These are phyloP conservation scores for Pneumocystis murina DNA, from an alignment of 1,139 yeast species.

Conservation along the genomic window DNA sequence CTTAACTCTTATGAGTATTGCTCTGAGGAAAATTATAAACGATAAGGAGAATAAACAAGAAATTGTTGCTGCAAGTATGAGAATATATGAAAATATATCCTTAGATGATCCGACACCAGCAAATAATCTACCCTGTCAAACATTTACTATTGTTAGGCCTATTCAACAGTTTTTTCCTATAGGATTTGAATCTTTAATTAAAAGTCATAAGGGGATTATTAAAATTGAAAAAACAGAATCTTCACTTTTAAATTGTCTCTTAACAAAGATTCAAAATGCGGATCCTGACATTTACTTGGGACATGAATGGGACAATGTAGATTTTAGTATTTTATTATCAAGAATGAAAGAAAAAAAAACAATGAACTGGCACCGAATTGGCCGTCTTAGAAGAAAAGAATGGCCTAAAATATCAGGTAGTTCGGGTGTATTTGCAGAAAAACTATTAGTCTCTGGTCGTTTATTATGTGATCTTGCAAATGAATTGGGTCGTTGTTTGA, in stretches of 20 bases:
- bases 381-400: slow-evolving; percentile 50
- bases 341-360: slow-evolving; percentile 64
- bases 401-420: slow-evolving; percentile 63
- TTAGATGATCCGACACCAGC: slow-evolving; percentile 17
- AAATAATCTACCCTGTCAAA: slow-evolving; percentile 20
- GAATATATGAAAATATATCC: slow-evolving; percentile 38
- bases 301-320: slow-evolving; percentile 65
- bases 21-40: slow-evolving; percentile 71
- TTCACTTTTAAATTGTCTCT: slow-evolving; percentile 53
- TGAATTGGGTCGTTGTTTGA: slow-evolving; percentile 86
- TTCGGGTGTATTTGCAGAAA: slow-evolving; percentile 29
- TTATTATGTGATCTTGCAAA: slow-evolving; percentile 84
- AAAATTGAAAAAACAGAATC: slow-evolving; percentile 59
- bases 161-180: slow-evolving; percentile 48
- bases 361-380: slow-evolving; percentile 66
- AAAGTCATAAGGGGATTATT: slow-evolving; percentile 29
- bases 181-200: slow-evolving; percentile 44
- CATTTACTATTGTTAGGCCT: slow-evolving; percentile 63
- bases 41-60: slow-evolving; percentile 64
- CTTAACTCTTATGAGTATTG: slow-evolving; percentile 55
- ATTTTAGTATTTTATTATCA: slow-evolving; percentile 67
- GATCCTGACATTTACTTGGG: slow-evolving; percentile 92
- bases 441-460: slow-evolving; percentile 73
- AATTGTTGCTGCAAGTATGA: slow-evolving; percentile 64
- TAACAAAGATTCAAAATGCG: slow-evolving; percentile 50